Base-by-base conservation (phyloP, 805 yeast genomes). In the Monosporozyma siamensis region DNA sequence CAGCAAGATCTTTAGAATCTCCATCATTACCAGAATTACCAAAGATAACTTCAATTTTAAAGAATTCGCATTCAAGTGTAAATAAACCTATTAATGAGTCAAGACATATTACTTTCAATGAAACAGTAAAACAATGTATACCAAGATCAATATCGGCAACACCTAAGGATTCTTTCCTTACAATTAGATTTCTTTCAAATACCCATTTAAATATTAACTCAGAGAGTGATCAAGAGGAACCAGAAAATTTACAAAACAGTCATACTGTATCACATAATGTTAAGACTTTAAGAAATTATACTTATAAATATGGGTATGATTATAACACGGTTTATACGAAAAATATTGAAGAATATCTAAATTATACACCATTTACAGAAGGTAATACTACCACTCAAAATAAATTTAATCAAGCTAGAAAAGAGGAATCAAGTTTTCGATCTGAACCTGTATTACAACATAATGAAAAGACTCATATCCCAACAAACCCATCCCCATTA, bases 251-350 rank as follows among this genome's bases (percentile, higher is more conserved):
- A 14, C 26, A 23, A 17, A 15, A 38, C 22, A 27, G 55, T 24
- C 68, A 78, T 54, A 74, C 79, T 1, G 71, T 79, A 39, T 78
- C 87, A 1, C 90, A 83, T 63, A 80, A 82, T 18, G 35, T 32
- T 2, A 32, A 32, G 49, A 78, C 83, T 29, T 71, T 71, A 51
- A 71, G 87, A 60, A 87, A 87, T 12, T 80, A 77, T 53, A 84
- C 81, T 55, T 80, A 80, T 63, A 74, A 74, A 62, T 32, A 32
- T 18, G 35, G 35, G 6, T 83, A 83, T 57, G 89, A 83, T 59
- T 83, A 83, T 60, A 83, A 83, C 55, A 71, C 87, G 0, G 90
- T 83, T 21, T 82, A 80, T 56, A 74, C 75, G 2, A 69, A 67
- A n/a, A 75, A 75, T 43, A 58, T 59, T 18, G 35, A 32, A 18